Conservation (phyloP, 2,329 filamentous ascomycete species). For the Hymenoscyphus fructigenus region DNA sequence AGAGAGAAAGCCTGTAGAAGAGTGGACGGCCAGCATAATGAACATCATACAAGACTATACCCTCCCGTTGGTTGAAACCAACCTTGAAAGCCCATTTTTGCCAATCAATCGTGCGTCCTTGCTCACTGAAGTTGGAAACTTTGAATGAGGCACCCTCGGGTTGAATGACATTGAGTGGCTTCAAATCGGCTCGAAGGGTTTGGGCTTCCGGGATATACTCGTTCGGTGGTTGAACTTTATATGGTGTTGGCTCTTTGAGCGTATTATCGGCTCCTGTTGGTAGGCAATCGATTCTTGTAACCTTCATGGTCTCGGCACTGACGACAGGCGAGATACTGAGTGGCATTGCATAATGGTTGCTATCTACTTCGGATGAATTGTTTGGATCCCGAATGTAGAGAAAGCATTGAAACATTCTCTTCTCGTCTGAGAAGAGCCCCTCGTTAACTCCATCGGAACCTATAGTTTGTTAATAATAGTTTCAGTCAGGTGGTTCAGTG, state of each 20-base stretch:
- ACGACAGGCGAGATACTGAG: conserved; percentile 65
- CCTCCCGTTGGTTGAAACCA: conserved; percentile 63
- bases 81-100: conserved; percentile 65
- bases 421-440: conserved; percentile 43
- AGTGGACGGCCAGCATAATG: conserved; percentile 61
- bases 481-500: not conserved
- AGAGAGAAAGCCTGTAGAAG: conserved; percentile 65
- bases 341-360: conserved; percentile 68
- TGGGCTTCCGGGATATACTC: conserved; percentile 68
- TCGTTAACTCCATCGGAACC: conserved; percentile 53
- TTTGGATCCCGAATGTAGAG: conserved; percentile 64
- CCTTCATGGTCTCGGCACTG: conserved; percentile 58
- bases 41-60: conserved; percentile 67
- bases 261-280: conserved; percentile 65
- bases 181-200: conserved; percentile 57
- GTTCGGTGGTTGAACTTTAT: conserved; percentile 54
- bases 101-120: conserved; percentile 59
- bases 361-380: conserved; percentile 59
- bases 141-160: conserved; percentile 64
- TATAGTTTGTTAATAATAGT: conserved; percentile 27
- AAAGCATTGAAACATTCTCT: conserved; percentile 61
- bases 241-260: conserved; percentile 53
- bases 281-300: conserved; percentile 67
- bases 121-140: conserved; percentile 48
- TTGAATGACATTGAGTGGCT: conserved; percentile 63